Evolutionary conservation across 768 basidiomycete genomes (phyloP).

Genomic region (Exidia glandulosa): DNA sequence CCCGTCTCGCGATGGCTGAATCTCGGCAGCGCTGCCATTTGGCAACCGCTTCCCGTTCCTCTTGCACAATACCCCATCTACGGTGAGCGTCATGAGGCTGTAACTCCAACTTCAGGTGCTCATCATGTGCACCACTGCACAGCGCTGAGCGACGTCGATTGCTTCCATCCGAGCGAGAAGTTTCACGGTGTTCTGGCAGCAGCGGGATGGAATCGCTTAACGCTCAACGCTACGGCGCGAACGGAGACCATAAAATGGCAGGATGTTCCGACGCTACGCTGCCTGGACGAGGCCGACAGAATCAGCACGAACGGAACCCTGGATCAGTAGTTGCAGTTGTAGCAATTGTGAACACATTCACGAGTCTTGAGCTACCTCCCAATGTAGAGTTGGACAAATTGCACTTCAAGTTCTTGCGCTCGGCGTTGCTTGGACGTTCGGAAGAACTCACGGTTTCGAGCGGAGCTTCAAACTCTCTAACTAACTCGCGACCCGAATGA

Average conservation of each 20-base stretch:
- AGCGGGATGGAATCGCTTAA: background rate
- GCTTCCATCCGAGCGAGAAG: background rate
- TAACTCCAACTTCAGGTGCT: background rate
- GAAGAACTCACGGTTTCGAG: too few species aligned
- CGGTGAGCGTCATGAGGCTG: background rate
- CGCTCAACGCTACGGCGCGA: background rate
- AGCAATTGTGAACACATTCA: too few species aligned
- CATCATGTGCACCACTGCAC: background rate
- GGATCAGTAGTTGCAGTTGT: background rate
- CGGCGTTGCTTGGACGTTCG: too few species aligned
- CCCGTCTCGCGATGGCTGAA: background rate
- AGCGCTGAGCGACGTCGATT: background rate
- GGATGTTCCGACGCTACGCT: background rate
- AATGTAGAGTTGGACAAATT: too few species aligned
- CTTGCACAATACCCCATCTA: conserved; percentile 7
- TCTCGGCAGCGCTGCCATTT: conserved; percentile 5
- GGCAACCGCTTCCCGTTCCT: conserved; percentile 7
- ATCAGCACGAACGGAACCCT: background rate
- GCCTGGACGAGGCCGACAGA: background rate
- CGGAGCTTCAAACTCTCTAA: too few species aligned
- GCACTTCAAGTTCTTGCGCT: too few species aligned
- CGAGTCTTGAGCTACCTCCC: too few species aligned
- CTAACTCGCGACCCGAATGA: too few species aligned
- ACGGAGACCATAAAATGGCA: background rate
- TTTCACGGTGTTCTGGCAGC: background rate